Base-by-base conservation (phyloP, 2,329 filamentous ascomycete species). In the Biscogniauxia marginata region DNA sequence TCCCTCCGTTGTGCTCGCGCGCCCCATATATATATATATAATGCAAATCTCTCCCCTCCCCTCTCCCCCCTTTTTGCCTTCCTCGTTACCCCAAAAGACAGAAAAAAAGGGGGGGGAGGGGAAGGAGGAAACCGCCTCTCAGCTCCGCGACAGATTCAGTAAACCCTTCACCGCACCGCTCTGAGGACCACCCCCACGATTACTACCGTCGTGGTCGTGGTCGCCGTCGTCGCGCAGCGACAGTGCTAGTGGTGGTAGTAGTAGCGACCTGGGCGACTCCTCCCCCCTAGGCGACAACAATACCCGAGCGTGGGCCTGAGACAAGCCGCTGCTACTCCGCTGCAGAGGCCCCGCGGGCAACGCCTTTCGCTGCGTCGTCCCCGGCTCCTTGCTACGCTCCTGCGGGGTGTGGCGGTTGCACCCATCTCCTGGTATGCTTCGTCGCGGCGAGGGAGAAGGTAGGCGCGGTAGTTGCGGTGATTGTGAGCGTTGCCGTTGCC, bases 101-200 rank as follows among this genome's bases (percentile, higher is more conserved):
- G 30, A 39, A n/a, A n/a, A 16, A 16, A 16, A 6, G n/a, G n/a
- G 6, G 9, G 9, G 13, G n/a, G 11, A 16, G n/a, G 11, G n/a
- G 30, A 11, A 6, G n/a, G 30, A 11, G 11, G 30, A 3, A 11
- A 2, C 13, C 30, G 16, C 7, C 13, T 46, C n/a, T 8, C 57
- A 72, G 48, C 67, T 65, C 55, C 71, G 68, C 20, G 74, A 71
- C 22, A 85, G 69, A 58, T 77, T 79, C 58, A 84, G 63, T 62
- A 86, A 65, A 7, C 79, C 82, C 64, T 77, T 79, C 11, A 77
- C 81, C 7, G 81, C 82, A 46, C 77, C 74, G 3, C 77, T 80
- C 55, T 76, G 77, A 39, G 79, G 72, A 18, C 74, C 76, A 65
- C 75, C 80, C 58, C 74, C 80, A 50, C 13, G 75, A 75, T 50